Evolutionary conservation across 2,329 filamentous ascomycete genomes (phyloP).

Genomic region (Botrytis porri): DNA sequence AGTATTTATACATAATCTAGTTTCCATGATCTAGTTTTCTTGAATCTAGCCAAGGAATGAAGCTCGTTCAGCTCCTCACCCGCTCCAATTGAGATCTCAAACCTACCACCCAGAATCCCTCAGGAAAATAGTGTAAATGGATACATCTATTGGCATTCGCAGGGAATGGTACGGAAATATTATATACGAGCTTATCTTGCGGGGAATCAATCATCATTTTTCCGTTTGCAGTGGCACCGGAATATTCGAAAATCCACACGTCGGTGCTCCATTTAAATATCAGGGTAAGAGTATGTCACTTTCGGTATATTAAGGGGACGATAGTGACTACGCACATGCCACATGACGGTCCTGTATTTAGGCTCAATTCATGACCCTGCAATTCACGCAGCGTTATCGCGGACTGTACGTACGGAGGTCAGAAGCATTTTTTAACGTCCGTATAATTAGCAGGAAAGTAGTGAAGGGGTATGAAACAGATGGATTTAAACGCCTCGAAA

Average conservation of each 20-base stretch:
- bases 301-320: not conserved
- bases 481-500: not conserved
- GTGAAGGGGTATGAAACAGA: not conserved
- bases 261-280: not conserved
- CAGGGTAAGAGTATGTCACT: not conserved
- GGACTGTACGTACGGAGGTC: not conserved
- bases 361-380: not conserved
- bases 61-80: too few species aligned
- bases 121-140: not conserved
- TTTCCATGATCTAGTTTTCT: not conserved
- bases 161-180: not conserved
- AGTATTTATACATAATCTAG: not conserved
- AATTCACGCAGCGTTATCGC: not conserved
- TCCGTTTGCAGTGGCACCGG: not conserved
- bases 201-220: not conserved
- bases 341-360: not conserved
- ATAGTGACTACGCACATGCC: not conserved
- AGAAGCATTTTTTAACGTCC: not conserved
- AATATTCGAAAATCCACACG: not conserved
- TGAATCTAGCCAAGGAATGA: not conserved
- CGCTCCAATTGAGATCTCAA: not conserved
- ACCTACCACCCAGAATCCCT: not conserved
- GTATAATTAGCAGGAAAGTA: not conserved
- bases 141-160: not conserved
- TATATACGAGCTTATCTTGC: not conserved